A percentile compares a stretch with the other conserved stretches of the same genome.
Conservation (phyloP, 1,139 yeast genomes). For the Scheffersomyces segobiensis region DNA sequence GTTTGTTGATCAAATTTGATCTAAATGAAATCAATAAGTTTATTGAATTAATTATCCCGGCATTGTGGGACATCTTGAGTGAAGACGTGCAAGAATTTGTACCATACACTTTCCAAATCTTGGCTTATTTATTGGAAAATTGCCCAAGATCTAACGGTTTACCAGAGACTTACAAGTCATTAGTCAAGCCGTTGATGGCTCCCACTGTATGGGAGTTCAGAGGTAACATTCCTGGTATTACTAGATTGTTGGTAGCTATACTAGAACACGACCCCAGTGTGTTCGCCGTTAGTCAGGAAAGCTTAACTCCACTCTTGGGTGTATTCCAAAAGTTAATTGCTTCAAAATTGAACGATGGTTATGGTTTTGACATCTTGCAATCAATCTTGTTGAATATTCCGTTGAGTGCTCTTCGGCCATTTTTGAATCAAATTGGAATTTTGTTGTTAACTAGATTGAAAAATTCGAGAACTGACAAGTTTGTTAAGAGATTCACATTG, state of each 20-base stretch:
- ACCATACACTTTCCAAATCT: constrained; percentile 87
- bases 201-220: constrained; percentile 91
- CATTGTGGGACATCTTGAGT: constrained; percentile 64
- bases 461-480: constrained; percentile 78
- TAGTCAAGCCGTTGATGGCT: constrained; percentile 79
- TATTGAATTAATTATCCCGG: constrained; percentile 63
- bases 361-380: constrained; percentile 85
- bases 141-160: constrained; percentile 52
- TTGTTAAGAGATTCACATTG: constrained; percentile 67
- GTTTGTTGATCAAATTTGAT: constrained; percentile 66
- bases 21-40: constrained; percentile 41
- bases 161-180: constrained; percentile 63
- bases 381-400: constrained; percentile 63
- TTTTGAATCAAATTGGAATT: constrained; percentile 69
- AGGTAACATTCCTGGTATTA: constrained; percentile 93
- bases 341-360: constrained; percentile 74
- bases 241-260: constrained; percentile 74
- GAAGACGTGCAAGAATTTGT: constrained; percentile 92
- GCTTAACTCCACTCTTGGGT: constrained; percentile 80
- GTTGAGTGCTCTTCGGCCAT: constrained; percentile 49
- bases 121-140: constrained; percentile 73
- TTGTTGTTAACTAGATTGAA: constrained; percentile 80
- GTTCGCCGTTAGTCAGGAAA: constrained; percentile 42
- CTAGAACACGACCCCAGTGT: constrained; percentile 59
- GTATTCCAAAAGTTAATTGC: constrained; percentile 94